Percentiles rank a stretch among this genome's conserved stretches.
Evolutionary conservation across 768 basidiomycete species (phyloP).

Genomic region (Mycena maculata): DNA sequence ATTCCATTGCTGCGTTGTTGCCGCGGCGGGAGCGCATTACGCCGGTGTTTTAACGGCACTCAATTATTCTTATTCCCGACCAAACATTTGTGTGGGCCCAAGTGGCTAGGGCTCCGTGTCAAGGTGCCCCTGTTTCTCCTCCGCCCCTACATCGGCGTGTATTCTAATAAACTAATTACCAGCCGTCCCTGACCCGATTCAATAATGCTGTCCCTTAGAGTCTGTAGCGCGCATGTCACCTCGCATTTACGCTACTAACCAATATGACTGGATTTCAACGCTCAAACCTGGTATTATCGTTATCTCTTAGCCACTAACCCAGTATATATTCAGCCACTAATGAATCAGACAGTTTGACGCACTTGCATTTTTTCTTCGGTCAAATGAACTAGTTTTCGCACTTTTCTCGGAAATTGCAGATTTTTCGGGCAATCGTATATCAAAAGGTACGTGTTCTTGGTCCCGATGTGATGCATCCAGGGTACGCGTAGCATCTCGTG

Average conservation of each 20-base stretch:
- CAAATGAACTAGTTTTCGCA: conserved; percentile 3
- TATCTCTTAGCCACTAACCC: neutral
- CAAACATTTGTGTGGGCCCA: conserved; percentile 41
- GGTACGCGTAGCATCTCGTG: conserved; percentile 13
- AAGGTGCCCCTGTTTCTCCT: conserved; percentile 23
- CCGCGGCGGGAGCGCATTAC: conserved; percentile 79
- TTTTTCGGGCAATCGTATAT: neutral
- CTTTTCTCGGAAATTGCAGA: conserved; percentile 3
- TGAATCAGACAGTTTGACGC: neutral
- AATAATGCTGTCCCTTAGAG: conserved; percentile 22
- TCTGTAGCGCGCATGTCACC: conserved; percentile 21
- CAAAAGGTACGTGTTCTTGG: conserved; percentile 23
- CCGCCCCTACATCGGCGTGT: conserved; percentile 17
- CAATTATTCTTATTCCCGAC: conserved; percentile 65
- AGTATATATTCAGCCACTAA: conserved; percentile 22
- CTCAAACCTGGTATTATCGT: neutral
- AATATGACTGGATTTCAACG: conserved; percentile 32
- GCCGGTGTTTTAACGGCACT: conserved; percentile 65
- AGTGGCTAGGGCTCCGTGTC: neutral
- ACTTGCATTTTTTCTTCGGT: neutral
- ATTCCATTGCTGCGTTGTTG: conserved; percentile 84
- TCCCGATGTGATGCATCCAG: conserved; percentile 15
- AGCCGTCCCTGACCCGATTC: conserved; percentile 12
- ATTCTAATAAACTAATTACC: conserved; percentile 16
- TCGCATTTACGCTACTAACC: conserved; percentile 21